Evolutionary conservation across 2,329 filamentous ascomycete genomes (phyloP), one percentile per base, ranked within the genome.

Genomic region (Ramularia endophylla): DNA sequence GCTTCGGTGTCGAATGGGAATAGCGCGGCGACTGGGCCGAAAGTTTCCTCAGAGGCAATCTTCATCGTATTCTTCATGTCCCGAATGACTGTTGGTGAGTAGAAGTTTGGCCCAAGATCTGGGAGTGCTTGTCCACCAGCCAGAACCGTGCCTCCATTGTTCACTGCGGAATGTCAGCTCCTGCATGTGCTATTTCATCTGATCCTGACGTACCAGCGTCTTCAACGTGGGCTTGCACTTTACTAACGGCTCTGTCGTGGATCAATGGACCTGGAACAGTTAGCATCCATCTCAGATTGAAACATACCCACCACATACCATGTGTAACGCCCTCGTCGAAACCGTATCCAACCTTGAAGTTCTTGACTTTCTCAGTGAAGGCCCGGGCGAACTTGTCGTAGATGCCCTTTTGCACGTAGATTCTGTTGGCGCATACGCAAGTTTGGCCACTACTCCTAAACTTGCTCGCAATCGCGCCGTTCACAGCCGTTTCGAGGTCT

Each of bases 361-460:
- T 67, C 57, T 78, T 76, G 38, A 90, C 85, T 60, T 85, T 83
- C 47, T 79, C 81, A 19, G 81, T 77, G 51, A 92, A 80, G 37
- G 77, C 80, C 33, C 70, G 56, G 4, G 78, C 76, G 53, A 94
- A 94, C 27, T 74, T 69, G 55, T 90, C 83, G 66, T 92, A 88
- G 62, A 94, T 77, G 44, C 79, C 82, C 27, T 73, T 71, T 63
- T 94, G 87, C 7, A 94, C 76, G 63, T 85, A 90, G 51, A 94
- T 78, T 20, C 87, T 75, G 69, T 94, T 94, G 18, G 72, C 72
- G 50, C 71, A 73, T 4, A 97, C 89, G 64, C 92, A 98, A 0
- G 92, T 97, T 72, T 98, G 92, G 27, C 92, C 92, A 0, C 87
- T 94, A 27, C 83, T 87, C 40, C 92, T 84, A 78, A 97, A 97